Evolutionary conservation across 345 rosid species (phyloP).

Genomic region (Psidium friedrichsthalianum): DNA sequence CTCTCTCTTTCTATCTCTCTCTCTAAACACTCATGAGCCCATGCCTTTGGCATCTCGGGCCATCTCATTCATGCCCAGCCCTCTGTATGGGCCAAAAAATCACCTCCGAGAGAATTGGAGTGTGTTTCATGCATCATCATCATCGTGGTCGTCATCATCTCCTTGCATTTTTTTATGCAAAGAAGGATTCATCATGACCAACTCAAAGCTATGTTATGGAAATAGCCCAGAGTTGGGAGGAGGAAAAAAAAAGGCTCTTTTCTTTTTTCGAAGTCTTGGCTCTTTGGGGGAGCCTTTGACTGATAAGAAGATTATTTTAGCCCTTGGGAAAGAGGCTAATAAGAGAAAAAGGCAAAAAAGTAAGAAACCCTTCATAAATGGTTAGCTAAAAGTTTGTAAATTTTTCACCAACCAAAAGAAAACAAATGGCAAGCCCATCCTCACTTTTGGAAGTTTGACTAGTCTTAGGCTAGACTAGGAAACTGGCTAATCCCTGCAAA

Average conservation of each 20-base stretch:
- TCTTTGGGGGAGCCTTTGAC: neutral
- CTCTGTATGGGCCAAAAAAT: conserved; percentile 11
- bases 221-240: neutral
- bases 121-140: conserved; percentile 6
- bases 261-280: neutral
- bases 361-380: neutral
- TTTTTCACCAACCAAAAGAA: neutral
- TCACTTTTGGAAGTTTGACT: neutral
- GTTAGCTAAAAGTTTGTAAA: neutral
- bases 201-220: neutral
- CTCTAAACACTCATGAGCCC: neutral
- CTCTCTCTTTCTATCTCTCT: conserved; percentile 1
- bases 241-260: neutral
- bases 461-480: neutral
- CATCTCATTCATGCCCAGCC: neutral
- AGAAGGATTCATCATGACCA: neutral
- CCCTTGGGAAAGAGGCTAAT: neutral
- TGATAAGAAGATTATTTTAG: neutral
- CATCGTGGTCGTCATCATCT: conserved; percentile 5
- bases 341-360: neutral
- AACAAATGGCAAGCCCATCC: neutral
- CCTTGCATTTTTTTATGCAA: conserved; percentile 1
- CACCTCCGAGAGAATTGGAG: neutral
- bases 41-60: neutral
- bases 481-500: neutral